Base-by-base conservation (phyloP, 768 basidiomycete species). In the Agaricus sinodeliciosus region DNA sequence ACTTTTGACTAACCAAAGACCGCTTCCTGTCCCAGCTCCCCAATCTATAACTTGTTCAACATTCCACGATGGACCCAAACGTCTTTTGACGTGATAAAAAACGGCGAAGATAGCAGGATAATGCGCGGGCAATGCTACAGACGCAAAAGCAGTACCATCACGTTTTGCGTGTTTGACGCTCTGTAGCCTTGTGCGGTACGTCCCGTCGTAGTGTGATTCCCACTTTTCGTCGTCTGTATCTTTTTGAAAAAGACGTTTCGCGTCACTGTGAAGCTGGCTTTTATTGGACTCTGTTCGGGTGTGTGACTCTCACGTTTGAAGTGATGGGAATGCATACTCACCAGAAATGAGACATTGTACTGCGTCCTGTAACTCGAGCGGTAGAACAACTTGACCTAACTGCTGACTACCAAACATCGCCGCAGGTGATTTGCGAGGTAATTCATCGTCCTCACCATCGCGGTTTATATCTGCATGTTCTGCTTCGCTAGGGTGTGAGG, bases 141-240 rank as follows among this genome's bases (percentile, higher is more conserved):
- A 83, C 12, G 87, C 85, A 64, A 93, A 94, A 4, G 92, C 92
- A 22, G 87, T 83, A 19, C 85, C 90, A 57, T 93, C 88, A 25
- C 86, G 76, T 50, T 78, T 74, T 37, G 72, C 71, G 65, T 88
- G 87, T 25, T 76, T 77, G 52, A 67, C 67, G 34, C 77, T 74
- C 61, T 87, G 84, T 48, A 71, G 68, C 39, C 72, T 69, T 11
- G 83, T 84, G 57, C 77, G 81, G 65, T 90, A 89, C 54, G 69
- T 71, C 8, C 72, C 71, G 51, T 82, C 71, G 62, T 82, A 85
- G 9, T 73, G 59, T 15, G 76, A 58, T 43, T 77, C 72, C 87
- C 87, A 90, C 11, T 65, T 65, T 13, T 60, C 59, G 55, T 57
- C 55, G 8, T 61, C 61, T 9, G 66, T 63, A 43, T 63, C 53